Evolutionary conservation across 768 basidiomycete genomes (phyloP), one percentile per base, ranked within the genome.

Genomic region (Pseudohyphozyma bogoriensis): DNA sequence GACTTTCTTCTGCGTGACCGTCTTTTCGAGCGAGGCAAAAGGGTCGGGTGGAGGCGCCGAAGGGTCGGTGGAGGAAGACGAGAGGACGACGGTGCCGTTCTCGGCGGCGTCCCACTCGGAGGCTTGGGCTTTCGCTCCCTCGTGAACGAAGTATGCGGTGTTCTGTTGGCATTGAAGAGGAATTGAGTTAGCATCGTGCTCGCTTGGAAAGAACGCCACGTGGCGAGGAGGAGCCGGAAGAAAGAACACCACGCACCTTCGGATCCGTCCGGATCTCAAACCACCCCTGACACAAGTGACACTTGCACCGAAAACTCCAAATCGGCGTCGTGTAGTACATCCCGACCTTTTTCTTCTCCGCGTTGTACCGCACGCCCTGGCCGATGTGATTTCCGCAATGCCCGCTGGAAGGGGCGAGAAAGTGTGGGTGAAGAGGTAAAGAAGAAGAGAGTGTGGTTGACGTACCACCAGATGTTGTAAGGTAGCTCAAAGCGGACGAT

Each of bases 301-400:
- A 99, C 80, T 99, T 99, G 76, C 95, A 97, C 49, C 91, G 81
- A 73, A 99, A 99, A 9, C 85, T 87, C 72, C 78, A 97, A 56
- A 99, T 96, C 13, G 91, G 87, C 0, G 92, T 96, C 9, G 89
- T 88, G 72, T 86, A 90, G 75, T 99, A 99, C 59, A 81, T 83
- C 18, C 95, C 95, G 36, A 96, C 81, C 74, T 93, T 96, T 78
- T 86, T 86, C 82, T 99, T 99, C 75, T 97, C 92, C 0, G 95
- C 95, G 67, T 99, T 99, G 78, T 96, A 99, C n/a, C 95, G 87
- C 2, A 99, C 95, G 28, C 95, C 95, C 82, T 95, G 95, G 15
- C 95, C 95, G 53, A 99, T 89, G 76, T 97, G 95, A 68, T 86
- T 86, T 73, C 92, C 85, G 76, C 93, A 99, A 76, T 85, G 85